Base-by-base conservation (phyloP, 2,329 filamentous ascomycete genomes). In the Akanthomyces lecanii region DNA sequence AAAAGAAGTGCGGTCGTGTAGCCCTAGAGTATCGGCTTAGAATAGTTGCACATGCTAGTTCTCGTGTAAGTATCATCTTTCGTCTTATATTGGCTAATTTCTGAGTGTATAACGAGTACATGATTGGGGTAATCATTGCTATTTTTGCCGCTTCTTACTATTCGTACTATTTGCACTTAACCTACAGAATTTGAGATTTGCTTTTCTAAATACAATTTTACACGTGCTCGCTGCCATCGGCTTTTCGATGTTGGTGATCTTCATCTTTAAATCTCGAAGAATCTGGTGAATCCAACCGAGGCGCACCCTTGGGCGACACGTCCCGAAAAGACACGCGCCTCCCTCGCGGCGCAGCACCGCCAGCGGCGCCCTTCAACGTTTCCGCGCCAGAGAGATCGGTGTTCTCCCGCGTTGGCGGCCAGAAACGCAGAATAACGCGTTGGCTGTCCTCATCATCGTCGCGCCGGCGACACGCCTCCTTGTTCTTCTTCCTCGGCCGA, bases 351-450 rank as follows among this genome's bases (percentile, higher is more conserved):
- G 4, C 7, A 7, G 33, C 33, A 30, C 16, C 33, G 14, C 3
- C 33, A 5, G 16, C 36, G 33, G 16, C 36, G 23, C 36, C 12
- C n/a, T 40, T 23, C 21, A 59, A 6, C 11, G 56, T 59, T 8
- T 40, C 56, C 8, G 56, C 47, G 23, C 33, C 45, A 11, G 56
- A 59, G 16, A 51, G 23, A 6, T 28, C 36, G 5, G 56, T 59
- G 6, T 59, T 59, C 23, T 59, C 56, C 10, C 56, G 33, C 36
- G 56, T 51, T 18, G 56, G 56, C 18, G 56, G 45, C 56, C 47
- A 51, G 33, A 59, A 44, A 4, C 36, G 21, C 3, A 59, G 6
- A 18, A 18, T 33, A 8, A 51, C 47, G 11, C 28, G 36, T 47
- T 59, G 56, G 23, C 56, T 59, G 11, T 59, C 56, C 14, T 16